phyloP scores from a whole-genome alignment of 768 basidiomycete genomes.

The Hirschioporus abietinus region DNA sequence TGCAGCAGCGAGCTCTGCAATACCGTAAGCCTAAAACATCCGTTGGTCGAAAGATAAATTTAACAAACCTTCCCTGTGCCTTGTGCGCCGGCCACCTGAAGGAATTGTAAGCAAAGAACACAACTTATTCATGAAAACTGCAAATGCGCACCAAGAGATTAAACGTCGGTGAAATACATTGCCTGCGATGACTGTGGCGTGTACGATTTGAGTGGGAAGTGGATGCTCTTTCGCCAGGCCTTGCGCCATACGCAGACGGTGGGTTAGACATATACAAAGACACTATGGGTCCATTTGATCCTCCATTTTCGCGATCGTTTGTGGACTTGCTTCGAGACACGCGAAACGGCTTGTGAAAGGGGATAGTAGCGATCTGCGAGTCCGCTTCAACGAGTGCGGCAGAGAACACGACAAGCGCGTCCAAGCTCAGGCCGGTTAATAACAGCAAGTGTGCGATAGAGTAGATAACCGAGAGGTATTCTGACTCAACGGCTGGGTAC shows the following conservation, averaged over 20 bases:
- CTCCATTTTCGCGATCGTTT: constrained; percentile 39
- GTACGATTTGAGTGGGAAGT: constrained; percentile 31
- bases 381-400: too few relatives aligned
- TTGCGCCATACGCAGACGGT: constrained; percentile 58
- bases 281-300: constrained; percentile 44
- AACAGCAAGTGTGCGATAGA: too few relatives aligned
- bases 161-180: constrained; percentile 68
- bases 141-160: constrained; percentile 67
- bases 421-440: too few relatives aligned
- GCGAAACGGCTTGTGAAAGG: constrained; percentile 84
- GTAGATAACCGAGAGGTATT: too few relatives aligned
- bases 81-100: constrained; percentile 71
- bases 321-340: constrained; percentile 26
- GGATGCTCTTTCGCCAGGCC: constrained; percentile 28
- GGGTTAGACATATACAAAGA: constrained; percentile 62
- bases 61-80: constrained; percentile 25
- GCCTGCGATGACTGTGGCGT: constrained; percentile 59
- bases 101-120: not conserved
- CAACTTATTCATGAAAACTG: constrained; percentile 2
- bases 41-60: not conserved
- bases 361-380: too few relatives aligned
- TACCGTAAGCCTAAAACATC: constrained; percentile 20
- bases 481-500: too few relatives aligned
- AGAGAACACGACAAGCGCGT: too few relatives aligned
- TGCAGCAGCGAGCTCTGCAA: constrained; percentile 83